Evolutionary conservation across 306 rosid species (phyloP).

Genomic region (Cucurbita ficifolia): DNA sequence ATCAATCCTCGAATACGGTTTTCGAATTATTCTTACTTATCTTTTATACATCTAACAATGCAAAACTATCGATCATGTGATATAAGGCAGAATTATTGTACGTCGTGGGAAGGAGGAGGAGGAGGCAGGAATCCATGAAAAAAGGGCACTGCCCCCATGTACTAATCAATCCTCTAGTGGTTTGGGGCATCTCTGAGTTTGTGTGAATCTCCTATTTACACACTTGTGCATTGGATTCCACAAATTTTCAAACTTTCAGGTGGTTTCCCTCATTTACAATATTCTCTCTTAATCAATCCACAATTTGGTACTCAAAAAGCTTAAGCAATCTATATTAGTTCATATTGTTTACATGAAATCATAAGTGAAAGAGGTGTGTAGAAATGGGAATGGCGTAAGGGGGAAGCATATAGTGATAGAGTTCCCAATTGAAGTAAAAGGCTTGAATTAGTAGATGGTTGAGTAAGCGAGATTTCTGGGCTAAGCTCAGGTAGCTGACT

Average conservation of each 20-base stretch:
- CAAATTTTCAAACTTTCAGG: neutral
- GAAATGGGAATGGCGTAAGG: neutral
- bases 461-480: neutral
- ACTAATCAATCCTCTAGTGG: neutral
- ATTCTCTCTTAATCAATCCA: neutral
- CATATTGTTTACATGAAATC: too few relatives aligned
- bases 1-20: too few relatives aligned
- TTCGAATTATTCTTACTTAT: too few relatives aligned
- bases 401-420: neutral
- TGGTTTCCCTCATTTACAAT: neutral
- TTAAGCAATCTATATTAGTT: too few relatives aligned
- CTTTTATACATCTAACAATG: neutral
- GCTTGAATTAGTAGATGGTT: neutral
- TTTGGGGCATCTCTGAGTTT: neutral
- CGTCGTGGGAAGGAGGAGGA: neutral
- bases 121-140: neutral
- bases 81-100: neutral
- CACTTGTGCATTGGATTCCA: neutral
- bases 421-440: neutral
- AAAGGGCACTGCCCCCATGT: neutral
- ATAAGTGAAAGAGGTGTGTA: too few relatives aligned
- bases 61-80: neutral
- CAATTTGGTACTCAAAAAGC: neutral
- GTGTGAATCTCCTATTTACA: neutral
- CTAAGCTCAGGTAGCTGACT: too few relatives aligned